Evolutionary conservation across 768 basidiomycete species (phyloP), one percentile per base, ranked within the genome.

Genomic region (Rhodocollybia butyracea): DNA sequence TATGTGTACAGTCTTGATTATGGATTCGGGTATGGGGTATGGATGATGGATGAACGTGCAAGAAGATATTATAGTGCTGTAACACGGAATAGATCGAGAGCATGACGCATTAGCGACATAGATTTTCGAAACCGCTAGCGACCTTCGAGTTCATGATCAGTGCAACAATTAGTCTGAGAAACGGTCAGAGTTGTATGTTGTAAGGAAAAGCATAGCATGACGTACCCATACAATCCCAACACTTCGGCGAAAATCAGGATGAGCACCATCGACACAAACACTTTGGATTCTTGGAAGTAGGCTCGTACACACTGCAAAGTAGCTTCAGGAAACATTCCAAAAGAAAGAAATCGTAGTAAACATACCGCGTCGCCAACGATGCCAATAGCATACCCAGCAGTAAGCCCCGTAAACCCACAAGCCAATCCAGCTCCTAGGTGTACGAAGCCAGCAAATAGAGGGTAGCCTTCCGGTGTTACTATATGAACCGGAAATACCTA

Each of bases 231-330:
- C 54, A 96, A 70, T 34, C 94, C 94, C 56, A 97, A 74, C 22
- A 97, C 94, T 70, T 96, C 94, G 6, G 85, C 87, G 61, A 93
- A 94, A 60, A 93, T 93, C 66, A 98, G 84, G 60, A 98, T 95
- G 39, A 98, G 85, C 19, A 98, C 93, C 95, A 98, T 98, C 6
- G 88, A 79, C 21, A 98, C 95, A 66, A 95, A 98, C 26, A 98
- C 85, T 67, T 84, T 88, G 58, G 87, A 86, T 73, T 97, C 94
- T 63, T 93, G 82, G 24, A 97, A 82, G 66, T 93, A 97, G 59
- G 92, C 92, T 56, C 94, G 83, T 15, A 94, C 92, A 63, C 92
- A 94, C 91, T 94, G 60, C 30, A 56, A 40, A 17, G 67, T 30
- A 64, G n/a, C n/a, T n/a, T n/a, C n/a, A 26, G 41, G 30, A 38